Conservation (phyloP, 1,284 basidiomycete species). For the Apiotrichum laibachii region DNA sequence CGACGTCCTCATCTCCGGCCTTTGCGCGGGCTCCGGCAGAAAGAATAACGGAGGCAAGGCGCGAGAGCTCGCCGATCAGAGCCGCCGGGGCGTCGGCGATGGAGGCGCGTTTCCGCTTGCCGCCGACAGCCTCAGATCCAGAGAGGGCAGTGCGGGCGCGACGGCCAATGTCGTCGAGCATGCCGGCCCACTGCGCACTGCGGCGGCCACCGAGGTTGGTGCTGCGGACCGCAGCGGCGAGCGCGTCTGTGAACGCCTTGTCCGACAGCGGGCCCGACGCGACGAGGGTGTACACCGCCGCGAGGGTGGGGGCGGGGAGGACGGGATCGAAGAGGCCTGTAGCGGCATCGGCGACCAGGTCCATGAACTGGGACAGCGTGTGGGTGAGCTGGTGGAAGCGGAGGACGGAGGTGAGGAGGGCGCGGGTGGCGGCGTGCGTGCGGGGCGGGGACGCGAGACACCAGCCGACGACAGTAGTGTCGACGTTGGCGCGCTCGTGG, state of each 20-base stretch:
- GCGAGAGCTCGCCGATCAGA: conserved; percentile 13
- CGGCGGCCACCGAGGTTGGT: conserved; percentile 21
- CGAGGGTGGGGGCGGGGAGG: conserved; percentile 22
- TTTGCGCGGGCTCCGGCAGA: conserved; percentile 17
- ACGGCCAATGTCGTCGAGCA: conserved; percentile 13
- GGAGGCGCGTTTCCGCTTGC: conserved; percentile 17
- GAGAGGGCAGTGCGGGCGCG: conserved; percentile 5
- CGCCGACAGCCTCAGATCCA: neutral
- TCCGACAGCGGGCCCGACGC: conserved; percentile 25
- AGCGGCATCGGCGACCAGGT: conserved; percentile 22
- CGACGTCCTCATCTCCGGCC: conserved; percentile 16
- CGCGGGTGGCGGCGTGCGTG: conserved; percentile 13
- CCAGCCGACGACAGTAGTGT: conserved; percentile 32
- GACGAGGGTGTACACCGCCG: conserved; percentile 30
- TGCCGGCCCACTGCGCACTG: conserved; percentile 13
- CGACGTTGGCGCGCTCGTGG: conserved; percentile 29
- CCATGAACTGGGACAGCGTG: conserved; percentile 26
- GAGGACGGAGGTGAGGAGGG: conserved; percentile 28
- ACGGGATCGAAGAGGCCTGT: conserved; percentile 22
- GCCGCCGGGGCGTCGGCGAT: conserved; percentile 7
- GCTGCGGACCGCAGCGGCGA: conserved; percentile 10
- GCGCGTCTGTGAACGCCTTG: conserved; percentile 11
- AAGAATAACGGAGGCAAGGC: conserved; percentile 16
- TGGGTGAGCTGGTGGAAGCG: conserved; percentile 39
- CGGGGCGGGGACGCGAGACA: conserved; percentile 29